phyloP scores from a whole-genome alignment of 352 stramenopile genomes.

The Phytophthora hybrid region DNA sequence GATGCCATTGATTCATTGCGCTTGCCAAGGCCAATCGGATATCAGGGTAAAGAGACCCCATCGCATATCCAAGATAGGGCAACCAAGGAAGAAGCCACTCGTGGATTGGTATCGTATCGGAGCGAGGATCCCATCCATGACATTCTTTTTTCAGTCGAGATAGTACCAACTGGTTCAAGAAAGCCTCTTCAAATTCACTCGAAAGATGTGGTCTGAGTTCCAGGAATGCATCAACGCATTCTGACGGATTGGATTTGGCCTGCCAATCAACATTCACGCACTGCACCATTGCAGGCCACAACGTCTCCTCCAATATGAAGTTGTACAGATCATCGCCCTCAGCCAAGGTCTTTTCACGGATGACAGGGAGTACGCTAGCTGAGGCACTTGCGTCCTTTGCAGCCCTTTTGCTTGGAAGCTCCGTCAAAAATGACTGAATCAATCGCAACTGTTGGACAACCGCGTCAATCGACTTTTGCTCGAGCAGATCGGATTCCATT shows the following conservation, averaged over 20 bases:
- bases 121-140: slow-evolving; percentile 61
- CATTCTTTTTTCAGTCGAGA: slow-evolving; percentile 78
- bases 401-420: slow-evolving; percentile 38
- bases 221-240: slow-evolving; percentile 55
- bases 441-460: slow-evolving; percentile 61
- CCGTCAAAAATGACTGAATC: slow-evolving; percentile 69
- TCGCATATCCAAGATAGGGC: slow-evolving; percentile 47
- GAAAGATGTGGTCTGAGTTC: slow-evolving; percentile 66
- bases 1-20: slow-evolving; percentile 84
- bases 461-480: slow-evolving; percentile 29
- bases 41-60: slow-evolving; percentile 71
- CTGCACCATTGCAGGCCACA: slow-evolving; percentile 76
- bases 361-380: slow-evolving; percentile 64
- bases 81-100: slow-evolving; percentile 85
- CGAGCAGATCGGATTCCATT: slow-evolving; percentile 49
- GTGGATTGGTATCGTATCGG: slow-evolving; percentile 66
- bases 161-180: slow-evolving; percentile 74
- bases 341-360: slow-evolving; percentile 67
- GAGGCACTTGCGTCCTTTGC: slow-evolving; percentile 9
- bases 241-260: slow-evolving; percentile 41
- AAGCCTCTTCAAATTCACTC: slow-evolving; percentile 52
- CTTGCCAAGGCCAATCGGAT: slow-evolving; percentile 71
- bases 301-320: slow-evolving; percentile 75
- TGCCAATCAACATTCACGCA: slow-evolving; percentile 78
- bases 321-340: slow-evolving; percentile 80